These are phyloP conservation scores for Mortierella claussenii DNA, from an alignment of 192 early-diverging fungal genomes.

Conservation along the genomic window DNA sequence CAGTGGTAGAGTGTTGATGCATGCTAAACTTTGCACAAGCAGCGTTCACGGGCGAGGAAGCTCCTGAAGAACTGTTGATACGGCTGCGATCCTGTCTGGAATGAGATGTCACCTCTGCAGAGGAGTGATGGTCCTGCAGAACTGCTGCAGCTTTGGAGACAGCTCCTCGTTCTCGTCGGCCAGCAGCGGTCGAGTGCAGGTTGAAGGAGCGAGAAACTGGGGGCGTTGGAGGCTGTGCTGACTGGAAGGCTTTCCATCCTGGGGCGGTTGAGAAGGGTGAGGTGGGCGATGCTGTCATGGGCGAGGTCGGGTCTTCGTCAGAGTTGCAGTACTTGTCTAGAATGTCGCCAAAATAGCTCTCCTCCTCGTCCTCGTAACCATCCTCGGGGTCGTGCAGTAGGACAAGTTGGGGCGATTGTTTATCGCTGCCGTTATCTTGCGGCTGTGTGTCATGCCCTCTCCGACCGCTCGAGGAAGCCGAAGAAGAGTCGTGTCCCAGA, in stretches of 20 bases:
- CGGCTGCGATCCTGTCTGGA: neutral
- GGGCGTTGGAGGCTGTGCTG: constrained; percentile 23
- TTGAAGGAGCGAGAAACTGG: constrained; percentile 12
- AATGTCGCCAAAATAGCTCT: constrained; percentile 45
- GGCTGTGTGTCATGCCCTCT: too few species aligned
- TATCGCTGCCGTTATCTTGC: neutral
- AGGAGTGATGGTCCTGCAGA: neutral
- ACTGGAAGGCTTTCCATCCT: constrained; percentile 14
- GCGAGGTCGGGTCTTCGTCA: constrained; percentile 25
- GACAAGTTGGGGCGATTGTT: neutral
- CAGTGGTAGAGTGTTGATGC: constrained; percentile 18
- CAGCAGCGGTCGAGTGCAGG: neutral
- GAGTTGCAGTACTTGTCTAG: constrained; percentile 50
- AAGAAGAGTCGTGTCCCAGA: too few species aligned
- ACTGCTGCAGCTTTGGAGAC: neutral
- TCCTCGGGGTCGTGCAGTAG: neutral
- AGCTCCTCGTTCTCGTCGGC: neutral
- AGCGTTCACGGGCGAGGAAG: constrained; percentile 9
- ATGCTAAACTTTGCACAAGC: constrained; percentile 30
- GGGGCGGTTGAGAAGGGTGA: constrained; percentile 13
- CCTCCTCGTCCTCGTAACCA: constrained; percentile 25
- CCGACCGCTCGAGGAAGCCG: too few species aligned
- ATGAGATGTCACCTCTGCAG: neutral
- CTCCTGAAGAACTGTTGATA: neutral
- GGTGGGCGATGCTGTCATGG: constrained; percentile 16